These are phyloP conservation scores for Jackrogersella multiformis DNA, from an alignment of 495 filamentous ascomycete genomes.

Conservation along the genomic window DNA sequence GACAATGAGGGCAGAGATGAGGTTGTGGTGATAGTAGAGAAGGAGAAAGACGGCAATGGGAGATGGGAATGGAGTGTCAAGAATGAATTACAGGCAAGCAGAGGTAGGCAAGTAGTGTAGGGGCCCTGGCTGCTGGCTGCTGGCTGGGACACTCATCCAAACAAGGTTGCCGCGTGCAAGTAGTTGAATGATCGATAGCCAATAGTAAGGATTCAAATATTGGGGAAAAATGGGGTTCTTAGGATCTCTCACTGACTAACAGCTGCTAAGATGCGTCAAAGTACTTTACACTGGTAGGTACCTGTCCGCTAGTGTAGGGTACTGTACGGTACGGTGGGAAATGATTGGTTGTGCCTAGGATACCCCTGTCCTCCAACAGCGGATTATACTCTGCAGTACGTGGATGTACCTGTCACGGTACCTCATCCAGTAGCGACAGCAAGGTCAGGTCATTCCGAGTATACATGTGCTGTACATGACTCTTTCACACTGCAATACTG, in stretches of 20 bases:
- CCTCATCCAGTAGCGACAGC: constrained; percentile 8
- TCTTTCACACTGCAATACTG: constrained; percentile 8
- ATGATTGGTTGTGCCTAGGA: constrained; percentile 14
- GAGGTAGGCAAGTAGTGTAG: neutral
- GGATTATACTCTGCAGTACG: constrained; percentile 11
- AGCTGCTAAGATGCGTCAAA: constrained; percentile 28
- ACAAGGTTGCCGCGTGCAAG: constrained; percentile 45
- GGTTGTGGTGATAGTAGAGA: constrained; percentile 28
- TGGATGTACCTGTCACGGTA: constrained; percentile 15
- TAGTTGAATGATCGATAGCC: constrained; percentile 44
- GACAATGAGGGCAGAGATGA: constrained; percentile 10
- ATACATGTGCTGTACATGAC: constrained; percentile 24
- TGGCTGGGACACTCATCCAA: constrained; percentile 36
- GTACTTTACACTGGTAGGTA: constrained; percentile 28
- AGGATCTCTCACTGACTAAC: constrained; percentile 43
- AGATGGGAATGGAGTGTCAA: constrained; percentile 33
- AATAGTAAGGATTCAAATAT: constrained; percentile 49
- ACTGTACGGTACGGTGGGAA: constrained; percentile 4
- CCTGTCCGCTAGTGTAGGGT: constrained; percentile 23
- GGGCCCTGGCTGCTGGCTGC: too few relatives aligned
- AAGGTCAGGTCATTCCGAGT: constrained; percentile 11
- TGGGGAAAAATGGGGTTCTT: constrained; percentile 40
- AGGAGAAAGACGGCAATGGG: constrained; percentile 35
- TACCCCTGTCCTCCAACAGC: constrained; percentile 21
- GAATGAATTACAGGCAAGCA: constrained; percentile 4